phyloP scores from a whole-genome alignment of 352 stramenopile species.

The Pythium guiyangense region DNA sequence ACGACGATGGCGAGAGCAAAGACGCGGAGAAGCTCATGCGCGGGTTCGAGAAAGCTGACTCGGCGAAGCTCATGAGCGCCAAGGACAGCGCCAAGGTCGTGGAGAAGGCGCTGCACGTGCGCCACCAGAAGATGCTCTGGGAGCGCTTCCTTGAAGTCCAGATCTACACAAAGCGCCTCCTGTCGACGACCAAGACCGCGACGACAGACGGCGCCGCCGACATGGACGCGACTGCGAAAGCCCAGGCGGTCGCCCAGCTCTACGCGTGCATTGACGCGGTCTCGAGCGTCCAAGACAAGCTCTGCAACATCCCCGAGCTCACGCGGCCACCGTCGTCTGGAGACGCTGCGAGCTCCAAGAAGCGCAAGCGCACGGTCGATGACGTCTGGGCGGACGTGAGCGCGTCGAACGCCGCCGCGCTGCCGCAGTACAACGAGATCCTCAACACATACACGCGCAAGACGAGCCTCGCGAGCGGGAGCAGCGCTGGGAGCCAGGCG shows the following conservation, averaged over 20 bases:
- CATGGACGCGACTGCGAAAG: slow-evolving; percentile 29
- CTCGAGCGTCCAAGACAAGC: slow-evolving; percentile 46
- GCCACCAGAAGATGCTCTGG: slow-evolving; percentile 83
- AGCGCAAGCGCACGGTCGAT: slow-evolving; percentile 56
- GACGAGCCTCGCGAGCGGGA: slow-evolving; percentile 54
- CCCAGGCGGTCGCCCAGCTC: slow-evolving; percentile 36
- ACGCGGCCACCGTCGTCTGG: slow-evolving; percentile 4
- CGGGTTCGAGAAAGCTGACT: slow-evolving; percentile 74
- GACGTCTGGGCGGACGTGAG: slow-evolving; percentile 52
- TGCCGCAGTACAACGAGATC: slow-evolving; percentile 80
- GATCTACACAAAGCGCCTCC: slow-evolving; percentile 80
- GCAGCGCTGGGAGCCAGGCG: slow-evolving; percentile 25
- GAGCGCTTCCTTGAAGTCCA: slow-evolving; percentile 81
- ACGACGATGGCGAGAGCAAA: slow-evolving; percentile 43
- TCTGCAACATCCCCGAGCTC: slow-evolving; percentile 69
- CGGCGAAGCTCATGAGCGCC: slow-evolving; percentile 60
- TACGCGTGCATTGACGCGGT: slow-evolving; percentile 64
- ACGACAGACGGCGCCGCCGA: slow-evolving; percentile 12
- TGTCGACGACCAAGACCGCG: slow-evolving; percentile 42
- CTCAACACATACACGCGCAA: slow-evolving; percentile 78
- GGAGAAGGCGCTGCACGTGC: slow-evolving; percentile 74
- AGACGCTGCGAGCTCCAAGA: slow-evolving; percentile 29
- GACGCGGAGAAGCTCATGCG: slow-evolving; percentile 76
- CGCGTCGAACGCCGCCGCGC: slow-evolving; percentile 30
- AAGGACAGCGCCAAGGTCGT: slow-evolving; percentile 75